Evolutionary conservation across 2,329 filamentous ascomycete species (phyloP).

Genomic region (Cladobotryum mycophilum): DNA sequence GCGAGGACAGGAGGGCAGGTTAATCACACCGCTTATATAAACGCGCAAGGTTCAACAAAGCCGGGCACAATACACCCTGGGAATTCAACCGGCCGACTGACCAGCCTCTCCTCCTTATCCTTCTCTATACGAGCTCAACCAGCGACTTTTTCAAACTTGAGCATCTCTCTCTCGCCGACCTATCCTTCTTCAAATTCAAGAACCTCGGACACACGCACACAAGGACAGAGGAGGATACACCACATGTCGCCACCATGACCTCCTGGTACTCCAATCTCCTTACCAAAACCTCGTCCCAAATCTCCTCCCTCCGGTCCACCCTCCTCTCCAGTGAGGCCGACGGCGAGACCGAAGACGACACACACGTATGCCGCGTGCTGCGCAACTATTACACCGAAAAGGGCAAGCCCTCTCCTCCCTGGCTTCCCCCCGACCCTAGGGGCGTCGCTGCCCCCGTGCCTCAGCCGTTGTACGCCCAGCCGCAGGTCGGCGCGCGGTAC

Average conservation of each 20-base stretch:
- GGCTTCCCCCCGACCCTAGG: slow-evolving; percentile 89
- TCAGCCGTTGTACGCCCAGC: slow-evolving; percentile 47
- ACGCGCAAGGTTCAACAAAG: neutral
- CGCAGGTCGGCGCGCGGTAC: slow-evolving; percentile 48
- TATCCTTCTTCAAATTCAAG: neutral
- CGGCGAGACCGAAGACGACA: slow-evolving; percentile 79
- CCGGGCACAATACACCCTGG: too few species aligned
- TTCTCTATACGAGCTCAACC: too few species aligned
- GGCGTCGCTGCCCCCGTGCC: slow-evolving; percentile 47
- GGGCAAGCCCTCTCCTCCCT: slow-evolving; percentile 69
- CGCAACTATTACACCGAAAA: slow-evolving; percentile 91
- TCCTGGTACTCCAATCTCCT: slow-evolving; percentile 75
- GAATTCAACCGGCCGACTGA: too few species aligned
- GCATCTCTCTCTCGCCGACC: neutral
- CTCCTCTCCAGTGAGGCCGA: slow-evolving; percentile 61
- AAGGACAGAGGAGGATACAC: too few species aligned
- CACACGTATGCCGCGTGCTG: slow-evolving; percentile 88
- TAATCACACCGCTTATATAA: neutral
- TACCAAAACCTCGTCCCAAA: slow-evolving; percentile 58
- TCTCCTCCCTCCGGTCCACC: slow-evolving; percentile 61
- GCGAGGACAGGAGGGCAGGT: too few species aligned
- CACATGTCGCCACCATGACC: slow-evolving; percentile 49
- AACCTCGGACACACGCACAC: too few species aligned
- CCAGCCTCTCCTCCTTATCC: too few species aligned
- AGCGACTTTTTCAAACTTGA: too few species aligned